Base-by-base conservation (phyloP, 805 yeast species). In the Kodamaea leandrae region DNA sequence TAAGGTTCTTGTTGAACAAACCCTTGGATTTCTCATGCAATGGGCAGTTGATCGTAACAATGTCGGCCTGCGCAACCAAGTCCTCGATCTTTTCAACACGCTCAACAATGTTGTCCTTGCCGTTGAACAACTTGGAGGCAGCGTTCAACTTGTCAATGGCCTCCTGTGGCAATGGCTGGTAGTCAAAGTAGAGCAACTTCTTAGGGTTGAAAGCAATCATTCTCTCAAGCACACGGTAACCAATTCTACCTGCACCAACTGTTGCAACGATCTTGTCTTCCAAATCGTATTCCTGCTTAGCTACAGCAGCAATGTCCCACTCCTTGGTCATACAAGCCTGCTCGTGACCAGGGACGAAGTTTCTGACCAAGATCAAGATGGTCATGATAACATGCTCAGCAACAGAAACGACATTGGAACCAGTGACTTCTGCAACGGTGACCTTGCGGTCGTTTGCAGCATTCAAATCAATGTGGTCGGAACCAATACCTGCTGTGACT, bases 401-500 rank as follows among this genome's bases (percentile, higher is more conserved):
- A 35, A 85, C 93, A 12, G 89, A 81, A 16, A 74, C 76, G 36
- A 84, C 89, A 58, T 85, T 85, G 39, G 89, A 82, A 5, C 93
- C 91, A 19, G 95, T 85, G 41, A 85, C 93, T 64, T 85, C 93
- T 37, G 80, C 68, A 14, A 85, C 93, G 13, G 83, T 72, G 54
- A 85, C 77, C 47, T 77, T 74, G 45, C 68, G 67, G 49, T 76
- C 80, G 51, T 80, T 77, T 49, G 86, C 80, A 52, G 84, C 84
- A 50, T 74, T 74, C 53, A 85, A 71, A 55, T 84, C 91, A 47
- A 84, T 72, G 63, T 85, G 93, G 59, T 85, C 93, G 15, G 88
- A 81, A 9, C 95, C 95, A 45, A 85, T 89, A 52, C 93, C 95
- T 7, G 95, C 95, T 36, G 90, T 85, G 51, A 83, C 72, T 45